Percentiles rank a stretch among this genome's conserved stretches.
These are phyloP conservation scores for Xylariaceae sp. DNA, from an alignment of 2,329 filamentous ascomycete genomes.

Conservation along the genomic window DNA sequence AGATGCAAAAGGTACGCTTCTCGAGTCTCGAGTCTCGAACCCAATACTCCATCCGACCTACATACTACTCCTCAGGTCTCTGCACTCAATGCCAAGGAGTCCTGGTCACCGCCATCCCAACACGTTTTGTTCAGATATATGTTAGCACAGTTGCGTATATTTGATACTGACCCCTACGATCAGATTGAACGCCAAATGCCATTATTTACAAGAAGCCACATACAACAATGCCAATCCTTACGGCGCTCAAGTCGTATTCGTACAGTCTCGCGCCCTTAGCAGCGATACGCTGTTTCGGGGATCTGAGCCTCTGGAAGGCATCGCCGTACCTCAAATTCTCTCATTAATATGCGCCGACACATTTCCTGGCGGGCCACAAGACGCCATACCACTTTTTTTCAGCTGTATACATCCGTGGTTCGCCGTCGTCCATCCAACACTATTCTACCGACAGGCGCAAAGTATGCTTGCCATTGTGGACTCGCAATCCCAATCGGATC, in stretches of 20 bases:
- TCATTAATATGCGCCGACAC: slow-evolving; percentile 35
- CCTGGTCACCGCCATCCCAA: no score
- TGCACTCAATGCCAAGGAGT: no score
- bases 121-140: no score
- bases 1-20: slow-evolving; percentile 31
- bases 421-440: slow-evolving; percentile 38
- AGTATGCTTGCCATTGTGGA: slow-evolving; percentile 19
- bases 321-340: slow-evolving; percentile 39
- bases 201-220: slow-evolving; percentile 30
- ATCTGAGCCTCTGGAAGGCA: slow-evolving; percentile 32
- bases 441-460: slow-evolving; percentile 36
- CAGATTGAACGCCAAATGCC: slow-evolving; percentile 34
- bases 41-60: no score
- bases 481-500: slow-evolving; percentile 18
- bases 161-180: slow-evolving; percentile 14
- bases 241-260: slow-evolving; percentile 28
- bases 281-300: slow-evolving; percentile 28
- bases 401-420: slow-evolving; percentile 42
- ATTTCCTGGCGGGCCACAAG: slow-evolving; percentile 18
- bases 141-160: neutral
- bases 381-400: slow-evolving; percentile 39
- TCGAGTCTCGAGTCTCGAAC: no score
- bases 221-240: slow-evolving; percentile 22
- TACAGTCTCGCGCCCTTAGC: slow-evolving; percentile 28
- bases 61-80: no score